Percentiles rank a stretch among this genome's conserved stretches.
Conservation (phyloP, 495 filamentous ascomycete genomes). For the Staphylotrichum longicolle region DNA sequence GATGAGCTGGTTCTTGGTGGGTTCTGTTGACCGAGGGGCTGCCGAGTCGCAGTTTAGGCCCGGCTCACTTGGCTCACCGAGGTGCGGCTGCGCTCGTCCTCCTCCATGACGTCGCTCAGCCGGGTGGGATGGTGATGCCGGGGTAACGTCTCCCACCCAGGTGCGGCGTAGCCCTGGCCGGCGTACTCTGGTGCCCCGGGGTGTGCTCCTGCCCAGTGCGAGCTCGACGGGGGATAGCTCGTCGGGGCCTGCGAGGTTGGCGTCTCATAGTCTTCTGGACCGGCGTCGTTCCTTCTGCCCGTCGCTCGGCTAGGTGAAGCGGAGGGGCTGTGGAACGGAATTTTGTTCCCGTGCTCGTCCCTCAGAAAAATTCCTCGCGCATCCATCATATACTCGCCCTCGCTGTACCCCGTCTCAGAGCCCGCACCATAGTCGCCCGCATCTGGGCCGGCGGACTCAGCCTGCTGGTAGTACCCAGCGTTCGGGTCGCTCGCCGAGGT, state of each 20-base stretch:
- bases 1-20: background rate
- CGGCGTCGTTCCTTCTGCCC: slow-evolving; percentile 40
- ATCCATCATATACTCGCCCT: slow-evolving; percentile 58
- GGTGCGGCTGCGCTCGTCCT: slow-evolving; percentile 67
- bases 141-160: slow-evolving; percentile 76
- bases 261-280: slow-evolving; percentile 51
- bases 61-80: slow-evolving; percentile 52
- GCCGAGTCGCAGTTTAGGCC: slow-evolving; percentile 27
- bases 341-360: slow-evolving; percentile 48
- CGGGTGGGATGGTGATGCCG: slow-evolving; percentile 93
- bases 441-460: slow-evolving; percentile 23
- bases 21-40: background rate
- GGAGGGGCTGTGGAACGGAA: slow-evolving; percentile 41
- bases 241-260: slow-evolving; percentile 34
- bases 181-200: slow-evolving; percentile 44
- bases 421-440: slow-evolving; percentile 37
- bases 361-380: slow-evolving; percentile 47
- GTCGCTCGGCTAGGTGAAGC: slow-evolving; percentile 29
- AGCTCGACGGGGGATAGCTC: slow-evolving; percentile 39
- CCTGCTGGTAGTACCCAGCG: slow-evolving; percentile 32
- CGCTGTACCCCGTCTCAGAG: slow-evolving; percentile 55
- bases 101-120: slow-evolving; percentile 90
- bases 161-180: slow-evolving; percentile 62
- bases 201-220: slow-evolving; percentile 36
- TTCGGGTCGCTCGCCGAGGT: slow-evolving; percentile 18